phyloP scores from a whole-genome alignment of 2,329 filamentous ascomycete species.

The Aspergillus sp. region DNA sequence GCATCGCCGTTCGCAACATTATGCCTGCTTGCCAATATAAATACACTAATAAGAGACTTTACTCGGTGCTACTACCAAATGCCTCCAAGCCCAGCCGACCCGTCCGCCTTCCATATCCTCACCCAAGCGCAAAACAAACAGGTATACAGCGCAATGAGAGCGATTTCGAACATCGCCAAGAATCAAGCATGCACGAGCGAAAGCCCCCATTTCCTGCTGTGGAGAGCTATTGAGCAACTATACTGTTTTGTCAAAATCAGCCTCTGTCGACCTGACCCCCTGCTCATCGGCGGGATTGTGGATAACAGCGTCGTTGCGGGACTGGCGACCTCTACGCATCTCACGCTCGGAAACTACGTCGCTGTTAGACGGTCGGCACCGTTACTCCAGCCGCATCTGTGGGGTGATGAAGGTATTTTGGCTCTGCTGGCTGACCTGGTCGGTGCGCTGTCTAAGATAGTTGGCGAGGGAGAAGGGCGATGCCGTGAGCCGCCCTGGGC shows the following conservation, averaged over 20 bases:
- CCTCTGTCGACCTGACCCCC: constrained; percentile 34
- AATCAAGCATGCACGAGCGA: neutral
- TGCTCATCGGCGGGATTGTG: constrained; percentile 37
- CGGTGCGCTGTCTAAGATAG: neutral
- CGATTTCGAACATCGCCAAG: neutral
- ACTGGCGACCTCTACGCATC: constrained; percentile 32
- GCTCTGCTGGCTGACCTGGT: neutral
- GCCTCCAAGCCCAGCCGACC: constrained; percentile 31
- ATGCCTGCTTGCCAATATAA: neutral
- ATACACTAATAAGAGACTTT: constrained; percentile 32
- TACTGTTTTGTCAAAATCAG: constrained; percentile 28
- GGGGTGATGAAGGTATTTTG: neutral
- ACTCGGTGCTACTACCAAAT: constrained; percentile 38
- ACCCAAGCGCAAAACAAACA: constrained; percentile 34
- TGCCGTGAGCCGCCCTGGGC: constrained; percentile 33
- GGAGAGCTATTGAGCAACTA: constrained; percentile 25
- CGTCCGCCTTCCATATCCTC: constrained; percentile 34
- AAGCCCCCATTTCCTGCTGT: neutral
- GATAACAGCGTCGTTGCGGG: constrained; percentile 33
- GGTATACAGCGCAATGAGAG: constrained; percentile 10
- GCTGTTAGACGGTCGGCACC: neutral
- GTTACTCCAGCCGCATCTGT: neutral
- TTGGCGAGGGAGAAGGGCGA: constrained; percentile 16
- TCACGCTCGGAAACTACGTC: constrained; percentile 15
- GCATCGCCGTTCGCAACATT: neutral